Base-by-base conservation (phyloP, 768 basidiomycete genomes). In the Sarcodon sp. region DNA sequence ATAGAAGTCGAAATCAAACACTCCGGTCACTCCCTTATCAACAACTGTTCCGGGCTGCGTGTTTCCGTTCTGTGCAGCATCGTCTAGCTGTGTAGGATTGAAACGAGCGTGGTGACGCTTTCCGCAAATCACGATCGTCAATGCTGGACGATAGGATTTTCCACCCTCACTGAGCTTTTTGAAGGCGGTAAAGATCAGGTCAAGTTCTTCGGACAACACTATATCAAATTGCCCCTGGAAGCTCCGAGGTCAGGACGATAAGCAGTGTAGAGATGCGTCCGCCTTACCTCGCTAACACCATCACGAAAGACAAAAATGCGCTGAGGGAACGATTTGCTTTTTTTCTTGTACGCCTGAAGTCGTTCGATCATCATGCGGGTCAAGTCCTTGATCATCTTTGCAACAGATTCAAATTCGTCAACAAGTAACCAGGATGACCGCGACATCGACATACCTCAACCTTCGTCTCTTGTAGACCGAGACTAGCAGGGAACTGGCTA, bases 51-150 rank as follows among this genome's bases (percentile, higher is more conserved):
- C 87, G 0, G 87, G 82, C 3, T 69, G 70, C 0, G 87, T 85
- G 55, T 91, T 89, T 0, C 87, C 86, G 49, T 83, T 86, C 47
- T 59, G 67, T 54, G 79, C 76, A 2, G 75, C 80, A 38, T 68
- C 55, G 4, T 67, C 56, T 1, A 69, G 66, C 18, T 70, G 59
- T 0, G 76, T 72, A 0, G 84, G 70, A 60, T 69, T 87, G 60
- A 80, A 78, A 61, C 70, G 72, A 4, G 78, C 75, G 54, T 80
- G 75, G 54, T 82, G 80, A 1, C 65, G 62, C 41, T 90, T 90
- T 58, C 87, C 87, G 55, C 88, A 91, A 36, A 90, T 80, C 50
- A 85, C 63, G 55, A 90, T 85, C 1, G 83, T 77, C 35, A 91
- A 55, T 41, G 60, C 57, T 0, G 88, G 88, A 18, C 66, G 64